Evolutionary conservation across 2,329 filamentous ascomycete genomes (phyloP), one percentile per base, ranked within the genome.

Genomic region (Dothideomycetes sp.): DNA sequence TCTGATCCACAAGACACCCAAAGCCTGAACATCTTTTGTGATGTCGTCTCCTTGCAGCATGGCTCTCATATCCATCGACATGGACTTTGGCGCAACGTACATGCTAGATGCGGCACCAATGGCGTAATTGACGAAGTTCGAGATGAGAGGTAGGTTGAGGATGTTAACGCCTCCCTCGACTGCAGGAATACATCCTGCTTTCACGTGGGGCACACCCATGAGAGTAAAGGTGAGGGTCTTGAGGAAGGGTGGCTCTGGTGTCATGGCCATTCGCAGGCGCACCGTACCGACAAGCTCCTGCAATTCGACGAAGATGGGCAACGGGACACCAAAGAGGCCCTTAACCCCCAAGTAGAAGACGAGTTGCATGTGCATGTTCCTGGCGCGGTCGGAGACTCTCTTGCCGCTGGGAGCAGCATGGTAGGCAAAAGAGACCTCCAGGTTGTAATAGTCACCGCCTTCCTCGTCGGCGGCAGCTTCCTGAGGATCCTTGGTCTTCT

Each of bases 291-390:
- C 83, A n/a, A 96, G 69, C 14, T 86, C 81, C 49, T 84, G 79
- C n/a, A 96, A 69, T 60, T 95, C 88, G 41, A 94, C 86, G 55
- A 81, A 93, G 36, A 94, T 83, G 0, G 86, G 87, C 15, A 94
- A 69, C 0, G 87, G 87, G 0, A 94, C 79, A 19, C 88, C 88
- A 49, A 95, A 91, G 4, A 95, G 69, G 0, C 88, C 88, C 55
- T 84, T 86, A 54, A 94, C 68, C 42, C 91, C 91, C 1, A 96
- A 73, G 48, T 95, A 96, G 59, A 98, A 96, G 7, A 95, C 77
- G 11, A 96, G 64, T 52, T 93, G 83, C 86, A 95, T 94, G 53
- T 94, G 88, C 85, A 95, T 94, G 57, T 95, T 96, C 49, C 82
- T 77, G 4, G 87, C 86, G 60, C 88, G 91, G 34, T 84, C 81